Evolutionary conservation across 2,329 filamentous ascomycete genomes (phyloP).

Genomic region (Sporothrix curviconia): DNA sequence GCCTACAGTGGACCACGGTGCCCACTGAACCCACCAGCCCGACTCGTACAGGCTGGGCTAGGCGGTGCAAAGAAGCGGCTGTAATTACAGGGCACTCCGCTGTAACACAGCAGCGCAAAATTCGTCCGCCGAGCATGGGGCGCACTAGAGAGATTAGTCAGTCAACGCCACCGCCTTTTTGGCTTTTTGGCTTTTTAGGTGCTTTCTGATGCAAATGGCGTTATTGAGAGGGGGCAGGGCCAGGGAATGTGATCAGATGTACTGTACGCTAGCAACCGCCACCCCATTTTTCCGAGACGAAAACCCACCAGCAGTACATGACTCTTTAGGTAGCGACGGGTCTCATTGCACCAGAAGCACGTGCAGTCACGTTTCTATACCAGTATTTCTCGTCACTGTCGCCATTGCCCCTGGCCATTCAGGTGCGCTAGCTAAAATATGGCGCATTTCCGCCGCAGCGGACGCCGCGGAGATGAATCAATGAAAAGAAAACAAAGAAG

Average conservation of each 20-base stretch:
- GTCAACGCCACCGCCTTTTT: conserved; percentile 12
- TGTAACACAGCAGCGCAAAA: too few relatives aligned
- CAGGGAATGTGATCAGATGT: background rate
- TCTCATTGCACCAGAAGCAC: conserved; percentile 9
- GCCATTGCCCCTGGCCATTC: conserved; percentile 1
- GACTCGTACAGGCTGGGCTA: too few relatives aligned
- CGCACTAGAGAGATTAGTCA: conserved; percentile 12
- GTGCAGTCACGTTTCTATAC: conserved; percentile 3
- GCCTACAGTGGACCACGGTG: too few relatives aligned
- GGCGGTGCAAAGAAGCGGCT: too few relatives aligned
- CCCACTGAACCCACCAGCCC: too few relatives aligned
- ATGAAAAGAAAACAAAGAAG: too few relatives aligned
- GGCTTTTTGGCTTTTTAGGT: background rate
- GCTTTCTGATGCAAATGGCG: conserved; percentile 14
- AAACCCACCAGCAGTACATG: background rate
- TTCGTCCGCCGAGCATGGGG: too few relatives aligned
- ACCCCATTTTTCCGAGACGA: background rate
- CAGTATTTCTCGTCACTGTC: background rate
- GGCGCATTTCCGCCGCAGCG: conserved; percentile 5
- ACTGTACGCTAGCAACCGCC: background rate
- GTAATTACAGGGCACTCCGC: too few relatives aligned
- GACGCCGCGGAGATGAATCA: too few relatives aligned
- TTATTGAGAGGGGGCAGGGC: conserved; percentile 4
- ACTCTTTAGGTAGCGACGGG: background rate
- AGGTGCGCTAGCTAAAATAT: background rate